These are phyloP conservation scores for Alternaria ventricosa DNA, from an alignment of 2,329 filamentous ascomycete genomes.

Conservation along the genomic window DNA sequence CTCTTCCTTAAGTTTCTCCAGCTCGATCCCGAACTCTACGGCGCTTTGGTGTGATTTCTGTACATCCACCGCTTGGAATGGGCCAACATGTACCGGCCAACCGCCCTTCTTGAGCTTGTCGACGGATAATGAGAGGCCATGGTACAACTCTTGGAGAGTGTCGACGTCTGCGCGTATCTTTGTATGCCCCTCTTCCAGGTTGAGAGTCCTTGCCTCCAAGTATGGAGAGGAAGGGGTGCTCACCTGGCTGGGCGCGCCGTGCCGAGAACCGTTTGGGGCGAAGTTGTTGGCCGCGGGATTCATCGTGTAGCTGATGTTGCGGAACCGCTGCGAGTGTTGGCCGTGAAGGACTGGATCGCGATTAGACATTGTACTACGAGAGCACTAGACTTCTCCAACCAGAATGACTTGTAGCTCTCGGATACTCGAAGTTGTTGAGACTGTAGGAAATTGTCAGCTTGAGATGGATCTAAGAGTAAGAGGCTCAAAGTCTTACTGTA, in stretches of 20 bases:
- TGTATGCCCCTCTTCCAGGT: conserved; percentile 22
- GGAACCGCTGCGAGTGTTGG: not conserved
- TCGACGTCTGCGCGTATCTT: conserved; percentile 23
- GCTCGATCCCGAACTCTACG: conserved; percentile 18
- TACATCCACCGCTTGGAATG: conserved; percentile 15
- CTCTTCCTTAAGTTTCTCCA: conserved; percentile 23
- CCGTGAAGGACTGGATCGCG: conserved; percentile 1
- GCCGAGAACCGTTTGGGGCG: conserved; percentile 6
- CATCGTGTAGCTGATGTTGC: conserved; percentile 4
- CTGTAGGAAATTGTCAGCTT: not conserved
- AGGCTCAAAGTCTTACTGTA: not conserved
- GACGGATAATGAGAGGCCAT: conserved; percentile 26
- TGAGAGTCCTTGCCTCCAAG: conserved; percentile 25
- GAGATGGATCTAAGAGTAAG: not conserved
- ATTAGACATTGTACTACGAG: not conserved
- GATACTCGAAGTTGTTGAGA: not conserved
- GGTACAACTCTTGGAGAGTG: conserved; percentile 20
- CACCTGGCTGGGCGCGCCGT: conserved; percentile 18
- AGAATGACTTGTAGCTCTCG: not conserved
- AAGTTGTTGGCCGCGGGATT: conserved; percentile 21
- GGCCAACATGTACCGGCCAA: conserved; percentile 25
- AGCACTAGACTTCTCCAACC: not conserved
- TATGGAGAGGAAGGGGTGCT: conserved; percentile 17
- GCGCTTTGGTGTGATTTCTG: conserved; percentile 18
- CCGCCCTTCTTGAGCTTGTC: conserved; percentile 27